These are phyloP conservation scores for Backusella westeae DNA, from an alignment of 192 early-diverging fungal genomes.

Conservation along the genomic window DNA sequence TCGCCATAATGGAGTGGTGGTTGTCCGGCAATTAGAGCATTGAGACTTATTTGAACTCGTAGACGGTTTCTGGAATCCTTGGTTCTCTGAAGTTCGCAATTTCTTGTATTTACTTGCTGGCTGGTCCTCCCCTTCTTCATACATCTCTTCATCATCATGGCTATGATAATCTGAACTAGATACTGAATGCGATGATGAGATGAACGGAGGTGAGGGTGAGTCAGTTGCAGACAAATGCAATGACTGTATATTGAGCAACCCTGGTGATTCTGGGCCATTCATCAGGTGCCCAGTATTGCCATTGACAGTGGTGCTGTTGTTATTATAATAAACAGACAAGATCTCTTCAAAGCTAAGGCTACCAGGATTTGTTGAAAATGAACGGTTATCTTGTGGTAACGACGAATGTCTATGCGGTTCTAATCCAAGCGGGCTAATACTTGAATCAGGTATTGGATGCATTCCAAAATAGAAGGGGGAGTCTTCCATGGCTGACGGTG, in stretches of 20 bases:
- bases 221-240: background rate
- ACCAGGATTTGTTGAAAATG: slow-evolving; percentile 11
- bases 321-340: slow-evolving; percentile 30
- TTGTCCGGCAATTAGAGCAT: slow-evolving; percentile 40
- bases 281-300: background rate
- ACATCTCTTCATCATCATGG: slow-evolving; percentile 1
- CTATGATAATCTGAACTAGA: slow-evolving; percentile 16
- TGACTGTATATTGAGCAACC: background rate
- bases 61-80: background rate
- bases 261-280: background rate
- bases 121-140: background rate
- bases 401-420: background rate
- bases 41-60: background rate
- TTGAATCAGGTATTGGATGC: background rate
- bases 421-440: background rate
- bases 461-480: slow-evolving; percentile 12
- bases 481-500: background rate
- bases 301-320: background rate
- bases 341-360: slow-evolving; percentile 38
- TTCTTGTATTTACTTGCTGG: background rate
- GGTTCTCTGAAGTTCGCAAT: background rate
- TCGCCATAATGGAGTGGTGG: slow-evolving; percentile 93
- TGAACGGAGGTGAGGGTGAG: slow-evolving; percentile 1
- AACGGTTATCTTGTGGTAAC: background rate
- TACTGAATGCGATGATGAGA: background rate